These are phyloP conservation scores for Aspergillus haitiensis DNA, from an alignment of 495 filamentous ascomycete genomes.

Conservation along the genomic window DNA sequence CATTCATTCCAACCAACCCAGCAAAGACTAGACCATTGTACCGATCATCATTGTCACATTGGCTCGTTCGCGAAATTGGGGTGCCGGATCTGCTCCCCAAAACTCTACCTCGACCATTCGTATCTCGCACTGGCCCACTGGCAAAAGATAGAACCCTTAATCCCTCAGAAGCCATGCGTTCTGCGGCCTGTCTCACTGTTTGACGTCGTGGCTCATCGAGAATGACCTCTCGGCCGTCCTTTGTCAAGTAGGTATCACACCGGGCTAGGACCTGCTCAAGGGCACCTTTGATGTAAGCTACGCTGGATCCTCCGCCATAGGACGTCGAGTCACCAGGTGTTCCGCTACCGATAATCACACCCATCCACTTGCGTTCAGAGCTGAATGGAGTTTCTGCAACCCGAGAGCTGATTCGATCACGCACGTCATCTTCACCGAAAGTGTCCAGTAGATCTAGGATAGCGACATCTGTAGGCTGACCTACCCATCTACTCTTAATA, in stretches of 20 bases:
- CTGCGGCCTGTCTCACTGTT: constrained; percentile 76
- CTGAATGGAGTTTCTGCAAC: constrained; percentile 89
- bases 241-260: constrained; percentile 88
- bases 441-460: constrained; percentile 88
- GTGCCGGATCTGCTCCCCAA: constrained; percentile 51
- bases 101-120: constrained; percentile 30
- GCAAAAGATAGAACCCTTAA: constrained; percentile 90
- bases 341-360: constrained; percentile 72
- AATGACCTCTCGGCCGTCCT: constrained; percentile 82
- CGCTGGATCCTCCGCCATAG: constrained; percentile 54
- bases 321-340: constrained; percentile 36
- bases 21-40: constrained; percentile 87
- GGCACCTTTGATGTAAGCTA: constrained; percentile 93
- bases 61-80: constrained; percentile 46
- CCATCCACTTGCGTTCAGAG: constrained; percentile 99
- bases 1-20: constrained; percentile 93
- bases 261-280: constrained; percentile 81
- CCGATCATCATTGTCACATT: constrained; percentile 61
- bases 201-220: constrained; percentile 76
- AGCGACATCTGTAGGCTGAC: constrained; percentile 95
- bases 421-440: constrained; percentile 85
- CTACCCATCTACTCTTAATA: constrained; percentile 85
- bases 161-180: constrained; percentile 89
- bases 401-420: constrained; percentile 76
- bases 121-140: constrained; percentile 58